Conservation (phyloP, 1,139 yeast species). For the Blastobotrys malaysiensis region DNA sequence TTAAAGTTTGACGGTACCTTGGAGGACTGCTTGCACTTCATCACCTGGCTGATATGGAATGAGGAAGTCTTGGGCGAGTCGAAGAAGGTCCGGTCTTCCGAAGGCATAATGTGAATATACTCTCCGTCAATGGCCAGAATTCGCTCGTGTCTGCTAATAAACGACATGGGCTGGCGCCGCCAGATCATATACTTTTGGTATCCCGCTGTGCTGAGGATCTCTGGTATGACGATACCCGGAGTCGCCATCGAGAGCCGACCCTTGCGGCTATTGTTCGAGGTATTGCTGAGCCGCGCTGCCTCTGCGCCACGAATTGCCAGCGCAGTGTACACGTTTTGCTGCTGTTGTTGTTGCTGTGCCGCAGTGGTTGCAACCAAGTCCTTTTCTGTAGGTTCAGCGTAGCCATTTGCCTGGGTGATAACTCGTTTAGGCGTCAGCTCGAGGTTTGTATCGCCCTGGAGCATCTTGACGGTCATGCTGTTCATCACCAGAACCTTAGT, state of each 20-base stretch:
- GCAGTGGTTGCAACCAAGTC: not conserved
- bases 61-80: slow-evolving; percentile 80
- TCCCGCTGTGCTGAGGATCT: slow-evolving; percentile 25
- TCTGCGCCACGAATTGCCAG: slow-evolving; percentile 17
- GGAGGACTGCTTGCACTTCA: slow-evolving; percentile 68
- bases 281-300: slow-evolving; percentile 12
- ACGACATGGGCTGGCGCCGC: slow-evolving; percentile 82
- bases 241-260: slow-evolving; percentile 4
- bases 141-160: slow-evolving; percentile 75
- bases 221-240: slow-evolving; percentile 9
- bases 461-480: slow-evolving; percentile 16
- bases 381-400: slow-evolving; percentile 13
- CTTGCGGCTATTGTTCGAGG: not conserved
- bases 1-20: slow-evolving; percentile 79
- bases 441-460: slow-evolving; percentile 23
- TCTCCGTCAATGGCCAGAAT: slow-evolving; percentile 89
- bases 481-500: slow-evolving; percentile 19
- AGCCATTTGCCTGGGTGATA: slow-evolving; percentile 28
- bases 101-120: slow-evolving; percentile 82
- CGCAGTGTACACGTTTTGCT: slow-evolving; percentile 14
- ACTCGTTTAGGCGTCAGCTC: slow-evolving; percentile 31
- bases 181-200: slow-evolving; percentile 67
- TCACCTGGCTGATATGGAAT: slow-evolving; percentile 76
- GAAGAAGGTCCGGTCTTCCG: slow-evolving; percentile 61
- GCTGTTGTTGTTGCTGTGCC: not conserved